These are phyloP conservation scores for Gymnopus androsaceus DNA, from an alignment of 1,284 basidiomycete species.

Conservation along the genomic window DNA sequence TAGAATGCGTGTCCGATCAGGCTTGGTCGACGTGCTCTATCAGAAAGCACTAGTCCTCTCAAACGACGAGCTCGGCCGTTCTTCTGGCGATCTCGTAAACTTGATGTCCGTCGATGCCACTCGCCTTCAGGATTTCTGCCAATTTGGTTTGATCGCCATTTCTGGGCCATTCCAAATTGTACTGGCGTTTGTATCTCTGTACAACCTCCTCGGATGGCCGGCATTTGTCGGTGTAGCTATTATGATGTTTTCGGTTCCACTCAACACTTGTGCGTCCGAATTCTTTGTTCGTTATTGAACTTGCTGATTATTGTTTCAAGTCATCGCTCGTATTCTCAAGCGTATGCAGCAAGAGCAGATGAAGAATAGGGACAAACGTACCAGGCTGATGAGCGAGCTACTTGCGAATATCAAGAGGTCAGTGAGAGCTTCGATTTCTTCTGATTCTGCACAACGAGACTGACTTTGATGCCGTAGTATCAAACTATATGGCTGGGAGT, in stretches of 20 bases:
- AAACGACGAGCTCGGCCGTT: conserved; percentile 78
- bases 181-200: conserved; percentile 88
- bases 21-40: conserved; percentile 85
- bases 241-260: conserved; percentile 82
- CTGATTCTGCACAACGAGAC: not conserved
- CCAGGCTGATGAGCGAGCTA: conserved; percentile 79
- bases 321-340: conserved; percentile 78
- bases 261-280: conserved; percentile 61
- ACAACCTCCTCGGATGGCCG: conserved; percentile 88
- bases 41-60: conserved; percentile 85
- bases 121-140: conserved; percentile 85
- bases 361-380: conserved; percentile 84
- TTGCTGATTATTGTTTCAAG: conserved; percentile 23
- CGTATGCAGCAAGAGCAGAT: conserved; percentile 85
- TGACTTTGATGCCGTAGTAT: conserved; percentile 45
- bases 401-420: conserved; percentile 88
- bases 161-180: conserved; percentile 78
- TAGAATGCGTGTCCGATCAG: conserved; percentile 86
- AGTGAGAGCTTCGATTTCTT: conserved; percentile 1
- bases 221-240: conserved; percentile 91
- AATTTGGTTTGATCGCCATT: conserved; percentile 73
- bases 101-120: conserved; percentile 89
- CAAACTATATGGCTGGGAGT: conserved; percentile 87
- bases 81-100: conserved; percentile 93
- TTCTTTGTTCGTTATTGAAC: not conserved